A percentile compares a stretch with the other conserved stretches of the same genome.
phyloP scores from a whole-genome alignment of 306 rosid genomes.

The Cicer chorassanicum region DNA sequence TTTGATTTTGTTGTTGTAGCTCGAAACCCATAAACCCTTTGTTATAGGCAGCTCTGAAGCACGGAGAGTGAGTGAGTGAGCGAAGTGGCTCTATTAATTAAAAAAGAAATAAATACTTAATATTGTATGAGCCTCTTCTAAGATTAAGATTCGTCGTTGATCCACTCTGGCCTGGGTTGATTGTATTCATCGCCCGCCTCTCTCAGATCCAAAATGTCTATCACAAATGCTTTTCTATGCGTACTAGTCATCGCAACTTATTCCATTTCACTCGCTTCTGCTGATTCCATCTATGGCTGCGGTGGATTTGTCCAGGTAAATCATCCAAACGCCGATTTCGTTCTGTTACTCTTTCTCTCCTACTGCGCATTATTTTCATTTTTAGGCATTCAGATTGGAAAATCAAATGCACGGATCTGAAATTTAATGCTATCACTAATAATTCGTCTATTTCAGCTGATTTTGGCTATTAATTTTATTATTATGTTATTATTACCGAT shows the following conservation, averaged over 20 bases:
- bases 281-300: constrained; percentile 66
- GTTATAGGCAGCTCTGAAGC: neutral
- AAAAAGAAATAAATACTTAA: neutral
- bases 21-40: constrained; percentile 46
- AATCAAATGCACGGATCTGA: constrained; percentile 31
- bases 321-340: constrained; percentile 14
- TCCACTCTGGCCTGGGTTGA: constrained; percentile 28
- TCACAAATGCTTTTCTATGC: constrained; percentile 44
- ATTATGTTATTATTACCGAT: neutral
- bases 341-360: neutral
- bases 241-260: constrained; percentile 44
- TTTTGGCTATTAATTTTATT: neutral
- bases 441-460: neutral
- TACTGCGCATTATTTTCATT: neutral
- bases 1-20: neutral
- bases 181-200: constrained; percentile 41
- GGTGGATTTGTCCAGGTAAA: constrained; percentile 53
- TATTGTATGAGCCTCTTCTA: constrained; percentile 15
- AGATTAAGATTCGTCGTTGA: constrained; percentile 40
- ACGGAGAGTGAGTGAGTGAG: neutral
- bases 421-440: neutral
- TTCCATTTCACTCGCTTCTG: constrained; percentile 57
- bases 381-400: constrained; percentile 31
- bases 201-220: constrained; percentile 49
- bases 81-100: constrained; percentile 29